phyloP scores from a whole-genome alignment of 495 filamentous ascomycete genomes.

The Evansstolkia leycettana region DNA sequence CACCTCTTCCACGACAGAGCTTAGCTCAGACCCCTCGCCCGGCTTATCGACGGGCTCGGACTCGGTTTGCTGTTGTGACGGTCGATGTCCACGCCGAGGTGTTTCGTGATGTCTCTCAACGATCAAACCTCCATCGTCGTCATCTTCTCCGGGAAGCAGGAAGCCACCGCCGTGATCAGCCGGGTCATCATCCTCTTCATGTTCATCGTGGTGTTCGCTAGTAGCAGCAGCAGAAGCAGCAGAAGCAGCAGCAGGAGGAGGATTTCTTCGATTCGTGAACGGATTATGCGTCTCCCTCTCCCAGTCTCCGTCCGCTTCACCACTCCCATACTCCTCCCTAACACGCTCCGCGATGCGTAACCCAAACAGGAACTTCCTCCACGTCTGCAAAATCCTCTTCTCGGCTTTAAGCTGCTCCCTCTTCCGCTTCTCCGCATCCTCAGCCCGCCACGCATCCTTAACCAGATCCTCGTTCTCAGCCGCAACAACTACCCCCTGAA shows the following conservation, averaged over 20 bases:
- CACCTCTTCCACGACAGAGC: too few species aligned
- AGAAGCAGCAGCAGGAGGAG: neutral
- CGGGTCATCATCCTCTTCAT: constrained; percentile 4
- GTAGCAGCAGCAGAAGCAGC: too few species aligned
- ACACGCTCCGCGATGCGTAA: constrained; percentile 72
- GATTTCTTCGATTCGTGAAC: constrained; percentile 15
- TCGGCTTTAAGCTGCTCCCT: constrained; percentile 76
- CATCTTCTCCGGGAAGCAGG: constrained; percentile 18
- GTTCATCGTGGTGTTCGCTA: constrained; percentile 1
- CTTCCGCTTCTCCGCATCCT: constrained; percentile 64
- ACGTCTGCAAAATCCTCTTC: constrained; percentile 59
- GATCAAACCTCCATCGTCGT: constrained; percentile 17
- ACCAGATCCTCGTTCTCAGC: constrained; percentile 62
- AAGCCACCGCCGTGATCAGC: constrained; percentile 26
- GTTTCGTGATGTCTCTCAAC: constrained; percentile 10
- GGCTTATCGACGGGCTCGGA: too few species aligned
- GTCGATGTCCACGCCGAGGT: neutral
- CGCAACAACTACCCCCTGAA: constrained; percentile 83
- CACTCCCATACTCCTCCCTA: constrained; percentile 63
- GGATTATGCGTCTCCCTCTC: constrained; percentile 27
- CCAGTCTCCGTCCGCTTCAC: constrained; percentile 20
- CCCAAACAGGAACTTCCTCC: constrained; percentile 81
- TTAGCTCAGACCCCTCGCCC: too few species aligned
- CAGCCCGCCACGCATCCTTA: constrained; percentile 68
- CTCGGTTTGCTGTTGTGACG: neutral